phyloP scores from a whole-genome alignment of 2,329 filamentous ascomycete species.

The Xylaria sp. region DNA sequence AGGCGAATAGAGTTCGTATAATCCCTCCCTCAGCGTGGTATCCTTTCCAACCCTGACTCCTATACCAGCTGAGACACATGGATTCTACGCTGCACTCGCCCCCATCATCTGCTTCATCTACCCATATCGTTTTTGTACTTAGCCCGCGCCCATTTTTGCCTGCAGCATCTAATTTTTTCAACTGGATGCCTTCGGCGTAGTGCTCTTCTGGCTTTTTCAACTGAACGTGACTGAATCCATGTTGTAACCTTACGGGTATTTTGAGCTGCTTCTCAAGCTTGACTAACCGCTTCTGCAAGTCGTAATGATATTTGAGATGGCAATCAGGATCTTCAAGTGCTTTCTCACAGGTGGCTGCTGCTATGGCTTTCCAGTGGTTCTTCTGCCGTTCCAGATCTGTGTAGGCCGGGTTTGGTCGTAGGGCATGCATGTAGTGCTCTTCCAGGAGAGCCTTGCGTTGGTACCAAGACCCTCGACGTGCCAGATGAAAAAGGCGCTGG shows the following conservation, averaged over 20 bases:
- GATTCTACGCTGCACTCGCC: slow-evolving; percentile 88
- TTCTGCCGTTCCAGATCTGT: slow-evolving; percentile 67
- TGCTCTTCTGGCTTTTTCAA: slow-evolving; percentile 81
- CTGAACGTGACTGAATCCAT: slow-evolving; percentile 89
- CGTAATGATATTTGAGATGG: slow-evolving; percentile 92
- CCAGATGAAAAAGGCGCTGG: slow-evolving; percentile 86
- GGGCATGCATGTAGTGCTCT: slow-evolving; percentile 88
- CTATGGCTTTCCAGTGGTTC: slow-evolving; percentile 83
- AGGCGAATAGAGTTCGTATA: slow-evolving; percentile 88
- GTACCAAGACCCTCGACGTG: slow-evolving; percentile 91
- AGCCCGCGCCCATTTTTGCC: slow-evolving; percentile 56
- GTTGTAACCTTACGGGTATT: slow-evolving; percentile 85
- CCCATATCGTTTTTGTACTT: slow-evolving; percentile 84
- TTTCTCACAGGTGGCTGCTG: slow-evolving; percentile 82
- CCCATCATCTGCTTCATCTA: slow-evolving; percentile 76
- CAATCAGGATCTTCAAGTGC: slow-evolving; percentile 89
- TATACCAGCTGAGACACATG: slow-evolving; percentile 92
- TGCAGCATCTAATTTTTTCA: slow-evolving; percentile 69
- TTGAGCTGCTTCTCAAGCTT: slow-evolving; percentile 90
- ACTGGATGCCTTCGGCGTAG: slow-evolving; percentile 78
- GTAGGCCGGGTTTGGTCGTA: slow-evolving; percentile 59
- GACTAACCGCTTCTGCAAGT: slow-evolving; percentile 90
- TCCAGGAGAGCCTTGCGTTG: slow-evolving; percentile 93
- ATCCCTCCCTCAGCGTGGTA: slow-evolving; percentile 95
- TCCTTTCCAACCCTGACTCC: slow-evolving; percentile 87